Base-by-base conservation (phyloP, 2,329 filamentous ascomycete genomes). In the Aspergillus clavatus region DNA sequence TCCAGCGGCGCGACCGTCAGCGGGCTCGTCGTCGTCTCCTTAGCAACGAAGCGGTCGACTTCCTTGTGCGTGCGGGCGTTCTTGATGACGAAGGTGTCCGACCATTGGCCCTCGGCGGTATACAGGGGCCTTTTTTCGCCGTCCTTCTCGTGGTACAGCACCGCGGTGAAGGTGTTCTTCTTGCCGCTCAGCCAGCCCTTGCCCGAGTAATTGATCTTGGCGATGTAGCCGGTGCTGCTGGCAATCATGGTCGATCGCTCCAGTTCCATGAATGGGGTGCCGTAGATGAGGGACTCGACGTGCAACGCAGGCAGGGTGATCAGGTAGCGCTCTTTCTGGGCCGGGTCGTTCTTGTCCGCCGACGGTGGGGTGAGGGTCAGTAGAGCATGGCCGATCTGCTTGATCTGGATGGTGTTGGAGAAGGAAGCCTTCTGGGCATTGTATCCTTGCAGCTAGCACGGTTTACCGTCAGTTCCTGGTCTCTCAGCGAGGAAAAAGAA, bases 361-460 rank as follows among this genome's bases (percentile, higher is more conserved):
- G 86, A 84, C 18, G 66, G 73, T 31, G 59, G 62, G 36, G 65
- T 72, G 47, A 96, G 73, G 40, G 87, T 86, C 52, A 91, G 78
- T 26, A 94, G 74, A 31, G 90, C 90, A 63, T 96, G 90, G 27
- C 91, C 91, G 57, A 94, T 85, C 72, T 95, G 89, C 77, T 94
- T 95, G 63, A 98, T 86, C 61, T 91, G 86, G 68, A 97, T 96
- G 36, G 91, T 95, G 57, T 86, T 84, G 51, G 86, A 87, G 70
- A 98, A 96, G 12, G 89, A 94, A 3, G 91, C 90, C 69, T 95
- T 97, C 65, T 97, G 93, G 12, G 87, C 91, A 62, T 97, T 96
- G 73, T 95, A 96, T 42, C 91, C 91, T 72, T 82, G 76, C 18
- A 84, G 67, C 58, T 74, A 55, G 16, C 26, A 19, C 22, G 10